These are phyloP conservation scores for Wickerhamiella sergipiensis DNA, from an alignment of 805 yeast genomes.

Conservation along the genomic window DNA sequence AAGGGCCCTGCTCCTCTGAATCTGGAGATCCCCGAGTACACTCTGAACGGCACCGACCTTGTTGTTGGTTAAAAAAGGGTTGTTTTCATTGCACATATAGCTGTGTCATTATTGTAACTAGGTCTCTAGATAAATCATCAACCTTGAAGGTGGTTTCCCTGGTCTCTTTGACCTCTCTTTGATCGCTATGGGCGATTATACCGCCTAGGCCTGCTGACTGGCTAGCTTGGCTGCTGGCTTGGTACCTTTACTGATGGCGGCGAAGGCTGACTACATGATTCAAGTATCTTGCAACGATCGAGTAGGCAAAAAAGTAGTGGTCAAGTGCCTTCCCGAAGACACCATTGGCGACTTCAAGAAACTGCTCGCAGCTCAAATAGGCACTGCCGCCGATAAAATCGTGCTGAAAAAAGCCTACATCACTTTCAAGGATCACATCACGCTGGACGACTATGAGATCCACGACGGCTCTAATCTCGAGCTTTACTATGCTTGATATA, in stretches of 20 bases:
- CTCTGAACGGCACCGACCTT: conserved; percentile 70
- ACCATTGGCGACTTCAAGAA: conserved; percentile 83
- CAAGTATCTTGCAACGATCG: conserved; percentile 63
- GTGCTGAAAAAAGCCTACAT: conserved; percentile 77
- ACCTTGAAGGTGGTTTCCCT: not conserved
- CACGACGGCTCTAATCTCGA: conserved; percentile 83
- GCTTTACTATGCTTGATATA: conserved; percentile 33
- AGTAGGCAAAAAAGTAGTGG: conserved; percentile 76
- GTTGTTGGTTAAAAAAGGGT: conserved; percentile 58
- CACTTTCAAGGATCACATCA: conserved; percentile 75
- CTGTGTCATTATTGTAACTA: not conserved
- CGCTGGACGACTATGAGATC: conserved; percentile 87
- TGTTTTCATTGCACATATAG: not conserved
- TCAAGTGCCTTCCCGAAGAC: conserved; percentile 74
- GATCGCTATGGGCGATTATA: too few species aligned
- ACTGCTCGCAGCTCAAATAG: conserved; percentile 69
- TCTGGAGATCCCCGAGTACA: conserved; percentile 90
- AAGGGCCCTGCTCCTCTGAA: conserved; percentile 99
- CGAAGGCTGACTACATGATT: conserved; percentile 38
- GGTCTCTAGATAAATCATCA: not conserved
- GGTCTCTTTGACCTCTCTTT: too few species aligned
- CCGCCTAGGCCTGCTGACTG: too few species aligned
- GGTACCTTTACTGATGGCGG: too few species aligned
- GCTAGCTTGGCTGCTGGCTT: too few species aligned
- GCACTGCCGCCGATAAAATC: conserved; percentile 48